Conservation (phyloP, 2,329 filamentous ascomycete species). For the Penicillium occitanis region DNA sequence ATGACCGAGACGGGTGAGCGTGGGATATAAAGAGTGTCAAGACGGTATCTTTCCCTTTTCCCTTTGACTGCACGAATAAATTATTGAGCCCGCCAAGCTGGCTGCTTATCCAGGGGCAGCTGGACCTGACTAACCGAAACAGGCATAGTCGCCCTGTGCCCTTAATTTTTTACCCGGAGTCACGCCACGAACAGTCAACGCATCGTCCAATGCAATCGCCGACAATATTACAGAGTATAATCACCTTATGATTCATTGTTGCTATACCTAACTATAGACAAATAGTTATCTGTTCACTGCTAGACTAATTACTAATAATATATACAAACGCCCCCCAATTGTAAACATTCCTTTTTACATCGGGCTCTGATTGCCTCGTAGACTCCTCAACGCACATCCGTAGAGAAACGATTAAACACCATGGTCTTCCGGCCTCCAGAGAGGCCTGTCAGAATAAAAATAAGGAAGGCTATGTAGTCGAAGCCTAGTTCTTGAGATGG, state of each 20-base stretch:
- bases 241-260: not conserved
- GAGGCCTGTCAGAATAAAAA: not conserved
- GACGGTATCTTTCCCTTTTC: not conserved
- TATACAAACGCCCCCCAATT: not conserved
- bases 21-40: not conserved
- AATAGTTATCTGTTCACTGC: not conserved
- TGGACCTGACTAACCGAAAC: not conserved
- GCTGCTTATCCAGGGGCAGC: conserved; percentile 6
- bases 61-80: not conserved
- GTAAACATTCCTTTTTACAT: not conserved
- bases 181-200: conserved; percentile 2
- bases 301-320: not conserved
- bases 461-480: not conserved
- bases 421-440: not conserved
- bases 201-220: conserved; percentile 4
- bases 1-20: not conserved
- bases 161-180: conserved; percentile 12
- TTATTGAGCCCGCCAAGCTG: conserved; percentile 2
- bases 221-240: not conserved
- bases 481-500: conserved; percentile 8
- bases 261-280: not conserved
- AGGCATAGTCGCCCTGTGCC: not conserved
- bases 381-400: not conserved
- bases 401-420: not conserved
- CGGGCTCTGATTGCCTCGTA: conserved; percentile 1